Conservation (phyloP, 495 filamentous ascomycete genomes). For the Amphirosellinia nigrospora region DNA sequence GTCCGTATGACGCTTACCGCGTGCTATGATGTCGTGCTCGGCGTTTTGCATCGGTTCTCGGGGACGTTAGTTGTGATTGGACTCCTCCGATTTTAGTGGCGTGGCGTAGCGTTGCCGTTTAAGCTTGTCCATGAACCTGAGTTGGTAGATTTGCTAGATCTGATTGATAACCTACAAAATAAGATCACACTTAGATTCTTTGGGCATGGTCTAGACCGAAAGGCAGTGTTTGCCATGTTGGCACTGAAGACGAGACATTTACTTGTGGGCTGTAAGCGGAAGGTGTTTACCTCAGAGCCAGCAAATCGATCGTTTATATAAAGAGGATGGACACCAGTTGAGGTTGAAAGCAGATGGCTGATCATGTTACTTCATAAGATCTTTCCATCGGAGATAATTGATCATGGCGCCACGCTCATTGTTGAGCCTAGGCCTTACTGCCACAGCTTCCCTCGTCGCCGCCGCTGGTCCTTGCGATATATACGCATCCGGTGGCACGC, state of each 20-base stretch:
- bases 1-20: conserved; percentile 1
- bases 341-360: not conserved
- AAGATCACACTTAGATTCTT: not conserved
- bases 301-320: conserved; percentile 1
- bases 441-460: conserved; percentile 45
- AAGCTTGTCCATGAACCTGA: not conserved
- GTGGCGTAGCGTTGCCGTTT: not conserved
- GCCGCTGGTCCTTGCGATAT: conserved; percentile 61
- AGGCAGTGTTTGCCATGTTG: conserved; percentile 9
- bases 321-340: not conserved
- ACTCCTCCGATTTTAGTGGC: not conserved
- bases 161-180: not conserved
- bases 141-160: not conserved
- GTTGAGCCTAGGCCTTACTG: conserved; percentile 43
- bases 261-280: conserved; percentile 7
- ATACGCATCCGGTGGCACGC: conserved; percentile 40
- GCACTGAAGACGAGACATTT: not conserved
- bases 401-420: conserved; percentile 1
- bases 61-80: conserved; percentile 6
- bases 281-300: not conserved
- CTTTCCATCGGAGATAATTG: not conserved
- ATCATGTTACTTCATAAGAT: not conserved
- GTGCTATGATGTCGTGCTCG: conserved; percentile 9
- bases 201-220: conserved; percentile 3
- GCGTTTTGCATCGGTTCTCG: conserved; percentile 13